Percentiles rank a stretch among this genome's conserved stretches.
Evolutionary conservation across 2,329 filamentous ascomycete species (phyloP).

Genomic region (Pseudogymnoascus sp.): DNA sequence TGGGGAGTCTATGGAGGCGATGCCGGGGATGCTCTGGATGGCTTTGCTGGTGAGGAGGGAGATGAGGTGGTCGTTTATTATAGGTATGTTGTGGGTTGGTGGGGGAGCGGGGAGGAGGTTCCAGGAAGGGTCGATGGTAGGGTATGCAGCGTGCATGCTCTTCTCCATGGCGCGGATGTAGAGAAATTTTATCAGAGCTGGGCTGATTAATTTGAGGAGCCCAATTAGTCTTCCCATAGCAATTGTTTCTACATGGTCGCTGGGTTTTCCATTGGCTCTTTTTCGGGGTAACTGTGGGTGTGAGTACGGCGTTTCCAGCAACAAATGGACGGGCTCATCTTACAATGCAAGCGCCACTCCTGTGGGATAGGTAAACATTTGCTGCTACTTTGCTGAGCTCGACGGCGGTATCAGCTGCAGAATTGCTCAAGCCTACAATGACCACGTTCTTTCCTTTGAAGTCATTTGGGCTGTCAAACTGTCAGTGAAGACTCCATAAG

Average conservation of each 20-base stretch:
- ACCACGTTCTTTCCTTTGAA: conserved; percentile 37
- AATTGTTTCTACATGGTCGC: background rate
- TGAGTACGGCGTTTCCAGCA: background rate
- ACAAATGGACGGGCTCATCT: conserved; percentile 16
- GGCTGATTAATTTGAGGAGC: background rate
- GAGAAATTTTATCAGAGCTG: background rate
- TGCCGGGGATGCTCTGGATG: conserved; percentile 25
- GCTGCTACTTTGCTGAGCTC: conserved; percentile 30
- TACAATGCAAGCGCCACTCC: conserved; percentile 32
- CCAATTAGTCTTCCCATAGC: background rate
- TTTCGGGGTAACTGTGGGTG: conserved; percentile 16
- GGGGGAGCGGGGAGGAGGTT: conserved; percentile 26
- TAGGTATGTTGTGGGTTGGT: conserved; percentile 22
- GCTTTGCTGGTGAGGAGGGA: conserved; percentile 24
- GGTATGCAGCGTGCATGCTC: conserved; percentile 26
- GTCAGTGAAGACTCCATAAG: background rate
- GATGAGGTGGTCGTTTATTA: conserved; percentile 25
- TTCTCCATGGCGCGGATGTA: conserved; percentile 26
- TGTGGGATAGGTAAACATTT: conserved; percentile 36
- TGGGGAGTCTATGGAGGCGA: conserved; percentile 21
- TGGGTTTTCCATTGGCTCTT: conserved; percentile 18
- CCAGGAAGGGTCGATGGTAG: conserved; percentile 28
- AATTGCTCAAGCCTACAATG: conserved; percentile 37
- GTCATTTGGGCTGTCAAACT: conserved; percentile 23
- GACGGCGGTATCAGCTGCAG: conserved; percentile 31